These are phyloP conservation scores for Rhypophila decipiens DNA, from an alignment of 495 filamentous ascomycete genomes.

Conservation along the genomic window DNA sequence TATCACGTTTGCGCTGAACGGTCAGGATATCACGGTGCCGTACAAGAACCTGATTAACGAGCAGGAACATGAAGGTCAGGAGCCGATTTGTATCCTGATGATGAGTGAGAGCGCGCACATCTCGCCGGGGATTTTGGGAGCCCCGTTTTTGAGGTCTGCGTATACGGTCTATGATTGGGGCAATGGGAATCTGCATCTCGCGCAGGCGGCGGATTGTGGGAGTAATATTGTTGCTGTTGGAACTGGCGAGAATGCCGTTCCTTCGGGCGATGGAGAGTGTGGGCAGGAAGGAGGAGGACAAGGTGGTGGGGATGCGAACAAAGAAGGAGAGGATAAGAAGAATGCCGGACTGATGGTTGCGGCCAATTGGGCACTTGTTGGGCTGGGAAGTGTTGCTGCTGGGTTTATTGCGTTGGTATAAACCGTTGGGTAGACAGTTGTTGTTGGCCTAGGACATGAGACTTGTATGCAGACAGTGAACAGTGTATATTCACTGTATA, in stretches of 20 bases:
- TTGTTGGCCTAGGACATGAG: no score
- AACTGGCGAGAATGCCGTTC: slow-evolving; percentile 16
- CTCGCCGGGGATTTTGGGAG: neutral
- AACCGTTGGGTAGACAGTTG: no score
- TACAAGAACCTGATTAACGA: slow-evolving; percentile 54
- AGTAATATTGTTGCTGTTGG: slow-evolving; percentile 26
- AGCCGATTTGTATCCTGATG: neutral
- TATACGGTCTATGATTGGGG: slow-evolving; percentile 15
- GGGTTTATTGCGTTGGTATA: no score
- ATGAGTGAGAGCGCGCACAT: neutral
- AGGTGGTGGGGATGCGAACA: no score
- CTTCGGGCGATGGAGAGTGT: slow-evolving; percentile 1
- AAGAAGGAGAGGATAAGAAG: no score
- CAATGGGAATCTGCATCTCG: slow-evolving; percentile 15
- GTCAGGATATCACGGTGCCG: slow-evolving; percentile 46
- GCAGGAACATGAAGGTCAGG: neutral
- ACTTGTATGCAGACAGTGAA: no score
- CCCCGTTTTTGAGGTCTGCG: neutral
- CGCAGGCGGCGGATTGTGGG: slow-evolving; percentile 23
- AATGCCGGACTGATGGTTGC: no score
- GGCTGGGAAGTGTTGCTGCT: no score
- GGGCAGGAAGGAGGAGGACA: no score
- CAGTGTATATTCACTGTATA: no score
- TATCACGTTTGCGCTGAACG: slow-evolving; percentile 51
- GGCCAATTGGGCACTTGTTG: no score